Base-by-base conservation (phyloP, 2,329 filamentous ascomycete species). In the Xylaria sp. region DNA sequence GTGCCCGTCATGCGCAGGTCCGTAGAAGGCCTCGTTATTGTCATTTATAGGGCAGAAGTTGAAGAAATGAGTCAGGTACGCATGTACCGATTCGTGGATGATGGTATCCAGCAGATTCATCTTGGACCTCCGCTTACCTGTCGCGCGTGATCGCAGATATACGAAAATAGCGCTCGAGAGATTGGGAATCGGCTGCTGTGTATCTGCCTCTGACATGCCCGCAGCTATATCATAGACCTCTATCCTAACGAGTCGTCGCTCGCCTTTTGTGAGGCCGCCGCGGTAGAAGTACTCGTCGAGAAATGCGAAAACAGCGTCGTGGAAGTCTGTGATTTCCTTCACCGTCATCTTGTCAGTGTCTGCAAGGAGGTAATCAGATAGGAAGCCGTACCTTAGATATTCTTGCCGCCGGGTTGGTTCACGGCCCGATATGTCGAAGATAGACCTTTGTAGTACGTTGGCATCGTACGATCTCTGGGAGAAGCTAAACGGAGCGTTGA, bases 241-340 rank as follows among this genome's bases (percentile, higher is more conserved):
- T 2, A 54, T 7, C 0, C 3, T 0, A 0, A 49, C 17, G 9
- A 17, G 28, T 2, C 11, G 49, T 1, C 3, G 8, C 2, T 17
- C 12, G 2, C 45, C 35, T n/a, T 28, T 35, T 3, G 28, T 50
- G 1, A 60, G 51, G 1, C n/a, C 35, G 1, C 57, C 51, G 1
- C 43, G 51, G 19, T 55, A 60, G 19, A 55, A 60, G 9, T 55
- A 55, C 4, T 12, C 5, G 28, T 60, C 57, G 11, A 55, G n/a
- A 1, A 15, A 19, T 1, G 17, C 35, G 12, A 37, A 2, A 19
- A 50, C n/a, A 2, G 0, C 4, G 3, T 50, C 17, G 15, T 43
- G 8, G 2, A 28, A 49, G 15, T 28, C 45, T 0, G 14, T 2
- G 0, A 43, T 2, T 38, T 60, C 43, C 4, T 15, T 2, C 0